Conservation (phyloP, 1,139 yeast genomes). For the Arxiozyma slooffiae region DNA sequence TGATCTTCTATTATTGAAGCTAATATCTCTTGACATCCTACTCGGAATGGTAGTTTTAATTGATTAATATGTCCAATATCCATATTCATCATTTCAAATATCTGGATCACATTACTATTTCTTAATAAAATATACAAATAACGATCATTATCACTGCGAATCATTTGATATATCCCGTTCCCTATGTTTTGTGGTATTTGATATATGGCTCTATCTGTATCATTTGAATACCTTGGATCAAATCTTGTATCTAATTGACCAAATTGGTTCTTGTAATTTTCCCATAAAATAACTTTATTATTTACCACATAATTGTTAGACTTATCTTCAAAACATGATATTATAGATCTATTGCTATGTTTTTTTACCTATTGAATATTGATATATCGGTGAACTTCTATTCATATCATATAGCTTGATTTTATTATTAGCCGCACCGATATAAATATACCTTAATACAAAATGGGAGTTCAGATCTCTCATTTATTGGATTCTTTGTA, state of each 20-base stretch:
- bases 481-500: slow-evolving; percentile 17
- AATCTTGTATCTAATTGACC: slow-evolving; percentile 17
- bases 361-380: slow-evolving; percentile 8
- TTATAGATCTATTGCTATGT: slow-evolving; percentile 17
- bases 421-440: slow-evolving; percentile 22
- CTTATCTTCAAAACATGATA: slow-evolving; percentile 23
- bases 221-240: slow-evolving; percentile 2
- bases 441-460: slow-evolving; percentile 13
- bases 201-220: slow-evolving; percentile 2
- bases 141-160: slow-evolving; percentile 22
- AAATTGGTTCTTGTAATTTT: slow-evolving; percentile 24
- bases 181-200: slow-evolving; percentile 4
- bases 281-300: slow-evolving; percentile 9
- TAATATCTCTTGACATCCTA: slow-evolving; percentile 19
- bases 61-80: slow-evolving; percentile 9
- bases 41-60: slow-evolving; percentile 16
- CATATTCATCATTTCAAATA: slow-evolving; percentile 20
- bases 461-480: slow-evolving; percentile 18
- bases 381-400: slow-evolving; percentile 17
- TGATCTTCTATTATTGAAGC: slow-evolving; percentile 13
- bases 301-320: slow-evolving; percentile 4
- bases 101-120: slow-evolving; percentile 15
- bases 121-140: slow-evolving; percentile 23
- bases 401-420: slow-evolving; percentile 19
- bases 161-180: slow-evolving; percentile 22